Evolutionary conservation across 352 stramenopile genomes (phyloP), one percentile per base, ranked within the genome.

Genomic region (Pythium utonaiense): DNA sequence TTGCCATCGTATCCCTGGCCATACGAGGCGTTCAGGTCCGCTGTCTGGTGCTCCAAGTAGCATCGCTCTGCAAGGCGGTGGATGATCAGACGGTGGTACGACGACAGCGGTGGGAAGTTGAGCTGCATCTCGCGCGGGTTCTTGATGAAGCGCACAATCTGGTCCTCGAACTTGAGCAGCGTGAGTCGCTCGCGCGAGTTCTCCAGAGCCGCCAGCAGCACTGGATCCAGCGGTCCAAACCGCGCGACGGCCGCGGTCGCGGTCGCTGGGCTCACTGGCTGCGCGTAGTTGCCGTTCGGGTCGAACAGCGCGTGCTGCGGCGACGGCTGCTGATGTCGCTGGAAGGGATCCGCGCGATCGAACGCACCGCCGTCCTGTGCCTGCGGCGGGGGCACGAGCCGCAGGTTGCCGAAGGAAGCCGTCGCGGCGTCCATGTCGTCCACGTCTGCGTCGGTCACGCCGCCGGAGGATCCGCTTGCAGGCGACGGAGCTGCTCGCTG

Each of bases 41-140:
- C 78, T 0, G 83, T 95, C 65, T 98, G 91, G 57, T 97, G 82
- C 36, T 94, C 77, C 50, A 98, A 80, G 12, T 70, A 67, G 69
- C 96, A 98, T n/a, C 95, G 83, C 64, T 98, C 90, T 0, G 89
- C 93, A 28, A 98, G 77, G 1, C 95, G 88, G 74, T 98, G 95
- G 8, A 98, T 67, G 67, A 96, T 92, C 9, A 96, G 75, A 6
- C 87, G 86, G 60, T 96, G 86, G 61, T 93, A 95, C 24, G 86
- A 95, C 24, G 87, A 95, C 27, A 94, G 60, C 42, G 86, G 83
- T 31, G 86, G 85, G 62, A 96, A 92, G 49, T 78, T 78, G 14
- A 94, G 72, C 51, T 94, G 82, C 48, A 62, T 58, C 68, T 93
- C 84, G 28, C 78, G 66, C 21, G 74, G 62, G 57, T 78, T 85